Percentiles rank a stretch among this genome's conserved stretches.
Evolutionary conservation across 352 stramenopile species (phyloP).

Genomic region (Globisporangium cystogenes): DNA sequence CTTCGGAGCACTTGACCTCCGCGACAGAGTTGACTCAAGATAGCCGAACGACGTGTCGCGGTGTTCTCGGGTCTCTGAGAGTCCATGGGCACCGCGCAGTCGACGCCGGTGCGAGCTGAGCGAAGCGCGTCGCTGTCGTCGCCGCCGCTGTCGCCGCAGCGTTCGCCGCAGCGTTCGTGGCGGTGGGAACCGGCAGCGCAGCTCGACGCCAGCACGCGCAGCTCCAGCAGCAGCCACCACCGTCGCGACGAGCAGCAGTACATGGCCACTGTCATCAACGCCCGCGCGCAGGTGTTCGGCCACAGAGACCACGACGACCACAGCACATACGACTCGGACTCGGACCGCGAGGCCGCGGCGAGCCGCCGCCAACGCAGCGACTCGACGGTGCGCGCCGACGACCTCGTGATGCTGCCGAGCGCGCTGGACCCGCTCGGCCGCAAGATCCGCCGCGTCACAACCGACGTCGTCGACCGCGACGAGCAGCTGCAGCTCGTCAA

Average conservation of each 20-base stretch:
- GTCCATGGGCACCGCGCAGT: background rate
- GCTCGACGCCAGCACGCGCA: background rate
- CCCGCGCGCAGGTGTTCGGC: slow-evolving; percentile 6
- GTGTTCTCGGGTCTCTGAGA: too few species aligned
- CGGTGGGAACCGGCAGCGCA: background rate
- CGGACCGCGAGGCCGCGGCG: slow-evolving; percentile 18
- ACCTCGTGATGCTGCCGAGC: slow-evolving; percentile 55
- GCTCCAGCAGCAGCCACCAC: background rate
- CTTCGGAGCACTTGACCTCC: too few species aligned
- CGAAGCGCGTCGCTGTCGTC: background rate
- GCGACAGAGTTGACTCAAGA: too few species aligned
- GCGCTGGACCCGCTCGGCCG: slow-evolving; percentile 38
- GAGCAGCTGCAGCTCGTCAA: slow-evolving; percentile 60
- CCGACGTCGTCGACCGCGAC: slow-evolving; percentile 35
- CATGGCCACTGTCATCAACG: slow-evolving; percentile 9
- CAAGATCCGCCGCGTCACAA: slow-evolving; percentile 51
- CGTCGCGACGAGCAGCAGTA: background rate
- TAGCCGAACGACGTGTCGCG: too few species aligned
- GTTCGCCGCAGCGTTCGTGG: background rate
- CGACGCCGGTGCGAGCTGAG: background rate
- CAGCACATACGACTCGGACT: slow-evolving; percentile 24
- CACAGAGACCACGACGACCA: slow-evolving; percentile 7
- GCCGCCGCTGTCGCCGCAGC: background rate
- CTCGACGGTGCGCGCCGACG: slow-evolving; percentile 10
- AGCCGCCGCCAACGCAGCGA: background rate